Percentiles rank a stretch among this genome's conserved stretches.
phyloP scores from a whole-genome alignment of 1,284 basidiomycete species.

The Microstroma glucosiphilum region DNA sequence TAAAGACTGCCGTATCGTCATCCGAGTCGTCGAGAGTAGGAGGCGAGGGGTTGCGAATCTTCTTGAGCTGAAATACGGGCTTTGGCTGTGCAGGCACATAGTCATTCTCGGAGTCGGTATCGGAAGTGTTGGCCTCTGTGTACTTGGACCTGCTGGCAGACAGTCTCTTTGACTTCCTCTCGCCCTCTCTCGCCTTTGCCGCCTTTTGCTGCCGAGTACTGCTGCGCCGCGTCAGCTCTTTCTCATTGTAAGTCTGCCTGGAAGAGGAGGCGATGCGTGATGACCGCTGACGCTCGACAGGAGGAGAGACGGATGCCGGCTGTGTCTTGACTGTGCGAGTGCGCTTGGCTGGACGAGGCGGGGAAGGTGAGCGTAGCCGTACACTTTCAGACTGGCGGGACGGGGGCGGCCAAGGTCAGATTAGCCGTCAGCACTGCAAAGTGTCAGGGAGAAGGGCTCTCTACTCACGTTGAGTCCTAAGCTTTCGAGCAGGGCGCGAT shows the following conservation, averaged over 20 bases:
- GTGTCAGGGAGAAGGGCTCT: not conserved
- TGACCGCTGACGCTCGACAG: not conserved
- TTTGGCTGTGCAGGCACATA: not conserved
- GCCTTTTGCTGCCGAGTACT: not conserved
- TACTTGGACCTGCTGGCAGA: constrained; percentile 6
- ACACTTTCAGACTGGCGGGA: constrained; percentile 5
- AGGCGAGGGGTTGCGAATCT: constrained; percentile 24
- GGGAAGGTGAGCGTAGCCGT: not conserved
- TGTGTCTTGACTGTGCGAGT: not conserved
- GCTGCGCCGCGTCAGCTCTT: not conserved
- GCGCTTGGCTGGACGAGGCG: not conserved
- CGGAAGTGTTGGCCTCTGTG: constrained; percentile 6
- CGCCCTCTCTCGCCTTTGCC: not conserved
- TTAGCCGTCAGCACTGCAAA: constrained; percentile 13
- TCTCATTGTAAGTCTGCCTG: not conserved
- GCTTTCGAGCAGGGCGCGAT: constrained; percentile 30
- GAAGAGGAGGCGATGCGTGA: not conserved
- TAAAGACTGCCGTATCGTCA: constrained; percentile 12
- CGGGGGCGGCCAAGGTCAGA: constrained; percentile 5
- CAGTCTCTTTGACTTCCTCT: not conserved
- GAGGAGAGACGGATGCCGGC: not conserved
- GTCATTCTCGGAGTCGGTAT: not conserved
- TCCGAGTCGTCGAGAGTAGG: not conserved
- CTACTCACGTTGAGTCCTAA: constrained; percentile 21
- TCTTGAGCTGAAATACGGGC: constrained; percentile 15